These are phyloP conservation scores for Clarireedia paspali DNA, from an alignment of 2,329 filamentous ascomycete genomes.

Conservation along the genomic window DNA sequence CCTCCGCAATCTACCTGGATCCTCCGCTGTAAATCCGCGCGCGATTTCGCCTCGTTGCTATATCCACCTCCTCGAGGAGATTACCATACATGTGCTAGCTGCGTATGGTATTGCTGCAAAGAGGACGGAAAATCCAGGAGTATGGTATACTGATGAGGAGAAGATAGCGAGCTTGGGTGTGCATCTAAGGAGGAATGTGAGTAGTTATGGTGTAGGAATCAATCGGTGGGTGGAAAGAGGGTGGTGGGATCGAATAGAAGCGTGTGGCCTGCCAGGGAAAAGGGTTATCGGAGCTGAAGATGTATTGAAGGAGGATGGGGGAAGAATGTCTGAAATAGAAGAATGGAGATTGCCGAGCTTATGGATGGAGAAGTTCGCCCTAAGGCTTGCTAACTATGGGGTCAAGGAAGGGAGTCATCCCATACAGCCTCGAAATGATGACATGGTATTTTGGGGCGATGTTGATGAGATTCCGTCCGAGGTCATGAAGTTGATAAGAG, in stretches of 20 bases:
- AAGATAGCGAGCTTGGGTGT: slow-evolving; percentile 92
- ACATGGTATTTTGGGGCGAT: too few species aligned
- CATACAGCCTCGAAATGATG: too few species aligned
- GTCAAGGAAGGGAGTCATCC: too few species aligned
- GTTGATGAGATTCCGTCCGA: too few species aligned
- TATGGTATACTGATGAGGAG: slow-evolving; percentile 27
- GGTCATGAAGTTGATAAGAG: too few species aligned
- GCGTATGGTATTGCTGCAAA: slow-evolving; percentile 53
- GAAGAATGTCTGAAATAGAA: too few species aligned
- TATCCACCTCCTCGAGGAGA: slow-evolving; percentile 69
- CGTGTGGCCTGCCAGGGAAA: slow-evolving; percentile 79
- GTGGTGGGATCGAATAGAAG: slow-evolving; percentile 71
- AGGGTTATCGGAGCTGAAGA: slow-evolving; percentile 61
- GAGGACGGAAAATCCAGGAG: slow-evolving; percentile 56
- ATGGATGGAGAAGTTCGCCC: too few species aligned
- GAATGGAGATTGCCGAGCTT: too few species aligned
- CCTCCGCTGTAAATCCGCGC: too few species aligned
- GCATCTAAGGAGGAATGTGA: slow-evolving; percentile 79
- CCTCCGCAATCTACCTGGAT: slow-evolving; percentile 39
- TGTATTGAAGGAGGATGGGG: not conserved
- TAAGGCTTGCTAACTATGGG: too few species aligned
- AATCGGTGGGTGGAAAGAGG: slow-evolving; percentile 60
- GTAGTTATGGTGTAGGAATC: slow-evolving; percentile 75
- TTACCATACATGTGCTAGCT: slow-evolving; percentile 59
- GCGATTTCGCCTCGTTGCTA: slow-evolving; percentile 63